These are phyloP conservation scores for Kodamaea ohmeri DNA, from an alignment of 1,139 yeast genomes.

Conservation along the genomic window DNA sequence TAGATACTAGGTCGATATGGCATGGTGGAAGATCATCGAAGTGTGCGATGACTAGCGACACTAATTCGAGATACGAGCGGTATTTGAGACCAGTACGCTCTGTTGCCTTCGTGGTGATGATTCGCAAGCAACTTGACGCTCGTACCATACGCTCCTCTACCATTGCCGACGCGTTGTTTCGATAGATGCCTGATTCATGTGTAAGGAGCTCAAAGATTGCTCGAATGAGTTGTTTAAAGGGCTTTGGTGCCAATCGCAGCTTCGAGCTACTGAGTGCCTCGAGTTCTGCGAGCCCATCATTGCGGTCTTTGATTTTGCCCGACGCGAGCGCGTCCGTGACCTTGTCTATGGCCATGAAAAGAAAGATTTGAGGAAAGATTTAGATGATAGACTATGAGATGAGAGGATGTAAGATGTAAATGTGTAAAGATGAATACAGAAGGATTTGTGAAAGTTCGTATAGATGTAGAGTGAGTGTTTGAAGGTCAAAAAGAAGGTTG, in stretches of 20 bases:
- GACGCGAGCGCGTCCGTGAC: constrained; percentile 32
- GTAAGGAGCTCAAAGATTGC: constrained; percentile 41
- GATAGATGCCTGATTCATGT: constrained; percentile 38
- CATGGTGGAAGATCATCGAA: constrained; percentile 32
- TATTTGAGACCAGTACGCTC: constrained; percentile 26
- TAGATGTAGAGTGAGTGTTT: too few relatives aligned
- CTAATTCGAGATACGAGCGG: constrained; percentile 30
- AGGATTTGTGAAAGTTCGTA: too few relatives aligned
- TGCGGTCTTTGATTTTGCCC: constrained; percentile 51
- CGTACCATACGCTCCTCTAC: constrained; percentile 41
- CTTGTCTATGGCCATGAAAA: constrained; percentile 14
- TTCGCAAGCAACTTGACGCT: constrained; percentile 38
- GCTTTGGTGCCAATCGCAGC: constrained; percentile 22
- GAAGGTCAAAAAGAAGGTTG: too few relatives aligned
- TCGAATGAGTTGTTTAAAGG: constrained; percentile 28
- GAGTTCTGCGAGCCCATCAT: constrained; percentile 45
- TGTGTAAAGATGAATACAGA: too few relatives aligned
- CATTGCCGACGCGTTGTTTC: constrained; percentile 26
- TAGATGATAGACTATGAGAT: too few relatives aligned
- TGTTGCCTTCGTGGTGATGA: constrained; percentile 27
- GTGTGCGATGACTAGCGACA: constrained; percentile 22
- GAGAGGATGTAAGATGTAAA: too few relatives aligned
- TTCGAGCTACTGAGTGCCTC: constrained; percentile 29
- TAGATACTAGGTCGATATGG: constrained; percentile 31
- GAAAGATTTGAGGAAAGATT: too few relatives aligned